Base-by-base conservation (phyloP, 768 basidiomycete genomes). In the Calvatia gigantea region DNA sequence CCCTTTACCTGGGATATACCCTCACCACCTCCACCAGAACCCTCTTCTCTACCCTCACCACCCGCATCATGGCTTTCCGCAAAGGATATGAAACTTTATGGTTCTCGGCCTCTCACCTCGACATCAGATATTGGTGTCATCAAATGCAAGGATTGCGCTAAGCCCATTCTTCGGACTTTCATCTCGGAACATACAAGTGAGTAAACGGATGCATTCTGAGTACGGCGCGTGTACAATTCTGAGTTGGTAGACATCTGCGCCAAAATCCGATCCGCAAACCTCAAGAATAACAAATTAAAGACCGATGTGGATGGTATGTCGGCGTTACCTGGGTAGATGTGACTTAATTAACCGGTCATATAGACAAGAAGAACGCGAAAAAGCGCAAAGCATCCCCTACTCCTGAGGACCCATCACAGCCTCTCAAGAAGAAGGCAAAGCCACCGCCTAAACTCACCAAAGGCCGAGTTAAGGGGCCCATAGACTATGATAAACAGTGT, bases 401-500 rank as follows among this genome's bases (percentile, higher is more conserved):
- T 29, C 78, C 80, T 2, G 81, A 84, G 17, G 88, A 89, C 58
- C 79, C 82, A 2, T 74, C 75, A 19, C 78, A 77, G 33, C 86
- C 87, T 5, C 82, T 84, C 55, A 87, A 87, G 71, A 93, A 94
- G 75, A 92, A 93, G 73, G 70, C 70, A 58, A 89, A 87, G 64
- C 76, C 84, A 0, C 71, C 79, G 3, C 69, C 87, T 28, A 89
- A 90, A 68, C 76, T 88, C 48, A 89, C 84, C 17, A 91, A 91
- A 68, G 86, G 89, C 15, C 84, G 90, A 42, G 71, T 81, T 58
- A 91, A 91, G 63, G 91, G 91, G 1, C 94, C 94, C 3, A 84
- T 96, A 47, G 89, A 98, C 70, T 84, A 86, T 60, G 92, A 97
- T 74, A 86, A 82, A 54, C 94, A 97, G 61, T 98, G 96, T 63